Base-by-base conservation (phyloP, 2,329 filamentous ascomycete genomes). In the Fusarium sterilihyphosum region DNA sequence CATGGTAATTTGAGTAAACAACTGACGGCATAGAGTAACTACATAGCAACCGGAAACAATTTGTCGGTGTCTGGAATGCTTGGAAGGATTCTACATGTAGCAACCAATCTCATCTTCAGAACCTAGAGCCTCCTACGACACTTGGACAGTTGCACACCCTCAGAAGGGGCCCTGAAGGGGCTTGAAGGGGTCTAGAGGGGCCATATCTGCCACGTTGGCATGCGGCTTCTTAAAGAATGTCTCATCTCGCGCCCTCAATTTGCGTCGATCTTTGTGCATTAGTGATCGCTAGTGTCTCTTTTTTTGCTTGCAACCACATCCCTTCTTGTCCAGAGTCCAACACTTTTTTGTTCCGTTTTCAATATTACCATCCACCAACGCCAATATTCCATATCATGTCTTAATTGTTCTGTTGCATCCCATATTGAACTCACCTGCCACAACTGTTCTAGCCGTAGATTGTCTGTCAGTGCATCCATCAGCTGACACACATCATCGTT, bases 181-280 rank as follows among this genome's bases (percentile, higher is more conserved):
- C 44, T 26, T 22, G 12, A 16, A 49, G 46, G 26, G 26, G 40
- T 24, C 24, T n/a, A n/a, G 26, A 63, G n/a, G 69, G 46, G 38
- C 24, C 44, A 40, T 40, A 29, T 46, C 61, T 66, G 72, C 71
- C 71, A 74, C 72, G 71, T 62, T 74, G 71, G 59, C 71, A 74
- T 74, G 71, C 44, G 37, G 52, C 20, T 20, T 56, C 52, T 41
- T 41, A n/a, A 40, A 43, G 61, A 40, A 24, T 74, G 72, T 74
- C 71, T 74, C 73, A 73, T 73, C 61, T 50, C 38, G 43, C 50
- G 44, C 69, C 73, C 65, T 68, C 61, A 66, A 61, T 33, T 59
- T 61, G 33, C 35, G 60, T 46, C 68, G 67, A 74, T 74, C 68
- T 57, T 60, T 54, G 58, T 62, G 47, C 67, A 68, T 63, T 62